Percentiles rank a stretch among this genome's conserved stretches.
These are phyloP conservation scores for Misopates orontium DNA, from an alignment of 257 asterid species.

Conservation along the genomic window DNA sequence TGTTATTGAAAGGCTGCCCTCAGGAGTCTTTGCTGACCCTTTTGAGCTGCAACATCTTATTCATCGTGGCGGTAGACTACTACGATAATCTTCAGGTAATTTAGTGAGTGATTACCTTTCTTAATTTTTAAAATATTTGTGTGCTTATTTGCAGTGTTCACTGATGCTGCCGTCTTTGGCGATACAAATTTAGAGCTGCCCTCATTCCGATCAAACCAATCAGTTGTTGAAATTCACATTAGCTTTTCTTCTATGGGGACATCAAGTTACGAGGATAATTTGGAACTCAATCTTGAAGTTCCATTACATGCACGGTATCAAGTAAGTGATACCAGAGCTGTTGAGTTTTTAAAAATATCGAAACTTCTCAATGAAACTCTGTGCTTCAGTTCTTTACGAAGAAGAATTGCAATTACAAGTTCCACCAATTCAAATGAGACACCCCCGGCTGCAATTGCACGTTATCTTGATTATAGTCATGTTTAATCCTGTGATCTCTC, in stretches of 20 bases:
- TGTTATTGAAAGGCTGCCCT: slow-evolving; percentile 70
- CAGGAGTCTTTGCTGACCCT: slow-evolving; percentile 88
- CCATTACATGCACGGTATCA: slow-evolving; percentile 91
- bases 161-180: slow-evolving; percentile 77
- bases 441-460: not conserved
- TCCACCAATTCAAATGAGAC: no score
- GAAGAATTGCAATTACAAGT: no score
- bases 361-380: no score
- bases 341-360: not conserved
- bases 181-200: slow-evolving; percentile 88
- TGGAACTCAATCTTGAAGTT: slow-evolving; percentile 49
- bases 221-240: slow-evolving; percentile 75
- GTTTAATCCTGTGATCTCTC: not conserved
- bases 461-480: not conserved
- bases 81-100: not conserved
- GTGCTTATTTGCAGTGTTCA: slow-evolving; percentile 48
- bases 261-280: slow-evolving; percentile 32
- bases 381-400: no score
- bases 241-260: slow-evolving; percentile 34
- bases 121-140: slow-evolving; percentile 13
- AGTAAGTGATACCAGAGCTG: slow-evolving; percentile 35
- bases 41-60: slow-evolving; percentile 88
- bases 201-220: slow-evolving; percentile 69
- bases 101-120: not conserved
- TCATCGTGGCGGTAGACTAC: slow-evolving; percentile 63